A percentile compares a stretch with the other conserved stretches of the same genome.
These are phyloP conservation scores for Marchantia paleacea DNA, from an alignment of 225 moss, liverwort and hornwort species.

Conservation along the genomic window DNA sequence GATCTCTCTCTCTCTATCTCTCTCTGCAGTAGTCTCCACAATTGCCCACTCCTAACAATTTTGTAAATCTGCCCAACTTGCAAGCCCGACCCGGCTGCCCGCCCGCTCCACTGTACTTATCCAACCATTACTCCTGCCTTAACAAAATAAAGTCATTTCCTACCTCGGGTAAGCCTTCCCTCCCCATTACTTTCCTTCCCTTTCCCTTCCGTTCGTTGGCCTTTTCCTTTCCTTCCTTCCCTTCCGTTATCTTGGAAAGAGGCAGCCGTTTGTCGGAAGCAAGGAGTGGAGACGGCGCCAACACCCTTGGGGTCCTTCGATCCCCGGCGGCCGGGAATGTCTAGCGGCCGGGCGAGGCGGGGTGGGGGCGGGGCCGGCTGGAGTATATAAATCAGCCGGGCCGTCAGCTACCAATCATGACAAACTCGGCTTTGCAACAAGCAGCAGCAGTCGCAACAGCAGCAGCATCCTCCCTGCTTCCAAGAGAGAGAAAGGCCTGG, in stretches of 20 bases:
- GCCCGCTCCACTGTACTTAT: background rate
- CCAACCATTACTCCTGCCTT: background rate
- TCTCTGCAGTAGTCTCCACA: background rate
- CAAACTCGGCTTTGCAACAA: slow-evolving; percentile 4
- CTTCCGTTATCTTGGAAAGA: background rate
- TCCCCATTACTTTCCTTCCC: too few relatives aligned
- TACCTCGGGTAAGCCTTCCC: too few relatives aligned
- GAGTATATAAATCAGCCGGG: slow-evolving; percentile 10
- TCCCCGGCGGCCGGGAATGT: background rate
- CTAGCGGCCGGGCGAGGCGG: background rate
- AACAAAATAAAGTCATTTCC: background rate
- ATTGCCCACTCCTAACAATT: background rate
- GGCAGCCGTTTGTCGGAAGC: slow-evolving; percentile 1
- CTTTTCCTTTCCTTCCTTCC: background rate
- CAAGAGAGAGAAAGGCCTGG: background rate
- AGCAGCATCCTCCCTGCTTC: background rate
- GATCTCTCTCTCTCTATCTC: too few relatives aligned
- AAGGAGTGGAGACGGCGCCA: background rate
- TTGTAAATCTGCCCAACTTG: background rate
- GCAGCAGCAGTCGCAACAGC: background rate
- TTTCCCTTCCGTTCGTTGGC: too few relatives aligned
- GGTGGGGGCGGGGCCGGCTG: background rate
- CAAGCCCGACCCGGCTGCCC: background rate
- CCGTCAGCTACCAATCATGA: slow-evolving; percentile 18
- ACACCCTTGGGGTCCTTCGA: background rate